Evolutionary conservation across 2,329 filamentous ascomycete genomes (phyloP).

Genomic region (Dothistroma septosporum): DNA sequence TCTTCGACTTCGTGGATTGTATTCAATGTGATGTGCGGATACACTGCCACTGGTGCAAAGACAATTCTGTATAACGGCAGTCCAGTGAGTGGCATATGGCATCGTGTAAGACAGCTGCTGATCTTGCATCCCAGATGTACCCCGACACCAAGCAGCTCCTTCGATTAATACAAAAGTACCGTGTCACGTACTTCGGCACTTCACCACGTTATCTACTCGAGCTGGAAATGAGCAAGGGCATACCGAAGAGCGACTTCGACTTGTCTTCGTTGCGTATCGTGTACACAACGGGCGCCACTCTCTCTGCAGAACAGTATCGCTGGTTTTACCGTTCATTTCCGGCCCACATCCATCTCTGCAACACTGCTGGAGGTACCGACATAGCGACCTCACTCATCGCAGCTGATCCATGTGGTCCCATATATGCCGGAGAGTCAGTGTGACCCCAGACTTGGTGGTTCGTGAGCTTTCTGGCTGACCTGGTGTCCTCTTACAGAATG

Average conservation of each 20-base stretch:
- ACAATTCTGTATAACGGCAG: conserved; percentile 43
- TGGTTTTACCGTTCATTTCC: conserved; percentile 47
- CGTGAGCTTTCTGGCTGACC: background rate
- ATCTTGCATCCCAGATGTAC: conserved; percentile 37
- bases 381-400: conserved; percentile 44
- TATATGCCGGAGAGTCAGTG: conserved; percentile 41
- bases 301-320: conserved; percentile 42
- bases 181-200: conserved; percentile 43
- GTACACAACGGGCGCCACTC: conserved; percentile 44
- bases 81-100: background rate
- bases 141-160: conserved; percentile 38
- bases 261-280: conserved; percentile 41
- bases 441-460: background rate
- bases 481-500: conserved; percentile 8
- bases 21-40: conserved; percentile 38
- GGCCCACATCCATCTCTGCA: conserved; percentile 38
- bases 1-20: conserved; percentile 47
- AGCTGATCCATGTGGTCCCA: conserved; percentile 41
- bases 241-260: conserved; percentile 39
- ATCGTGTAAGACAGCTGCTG: background rate
- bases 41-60: conserved; percentile 32
- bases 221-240: conserved; percentile 36
- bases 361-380: conserved; percentile 48
- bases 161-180: conserved; percentile 36
- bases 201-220: conserved; percentile 45